phyloP scores from a whole-genome alignment of 345 rosid genomes.

The Mallotus nudiflorus region DNA sequence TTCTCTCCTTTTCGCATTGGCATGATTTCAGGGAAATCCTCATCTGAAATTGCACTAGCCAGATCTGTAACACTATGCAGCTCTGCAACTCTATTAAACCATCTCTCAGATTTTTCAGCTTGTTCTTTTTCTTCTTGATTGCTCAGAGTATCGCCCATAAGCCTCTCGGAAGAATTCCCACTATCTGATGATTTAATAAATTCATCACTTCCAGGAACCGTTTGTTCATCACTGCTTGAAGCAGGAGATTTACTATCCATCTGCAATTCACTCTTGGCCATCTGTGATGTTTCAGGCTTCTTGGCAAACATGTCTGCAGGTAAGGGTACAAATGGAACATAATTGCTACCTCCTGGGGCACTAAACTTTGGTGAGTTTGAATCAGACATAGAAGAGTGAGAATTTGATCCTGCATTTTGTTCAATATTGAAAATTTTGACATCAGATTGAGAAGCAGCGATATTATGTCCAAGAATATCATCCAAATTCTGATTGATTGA shows the following conservation, averaged over 20 bases:
- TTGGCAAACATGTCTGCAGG: slow-evolving; percentile 76
- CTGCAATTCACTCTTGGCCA: slow-evolving; percentile 28
- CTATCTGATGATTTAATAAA: slow-evolving; percentile 14
- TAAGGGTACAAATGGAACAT: slow-evolving; percentile 75
- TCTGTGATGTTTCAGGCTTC: slow-evolving; percentile 40
- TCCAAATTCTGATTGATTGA: slow-evolving; percentile 37
- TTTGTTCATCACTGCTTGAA: slow-evolving; percentile 23
- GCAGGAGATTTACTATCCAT: slow-evolving; percentile 18
- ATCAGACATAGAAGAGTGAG: slow-evolving; percentile 17
- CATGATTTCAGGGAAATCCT: slow-evolving; percentile 29
- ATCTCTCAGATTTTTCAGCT: slow-evolving; percentile 48
- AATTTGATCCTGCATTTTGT: slow-evolving; percentile 4
- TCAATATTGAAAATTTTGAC: slow-evolving; percentile 14
- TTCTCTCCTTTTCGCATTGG: slow-evolving; percentile 31
- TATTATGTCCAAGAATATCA: slow-evolving; percentile 46
- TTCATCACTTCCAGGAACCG: slow-evolving; percentile 13
- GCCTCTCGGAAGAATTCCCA: slow-evolving; percentile 21
- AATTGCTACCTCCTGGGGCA: slow-evolving; percentile 38
- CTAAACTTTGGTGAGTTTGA: slow-evolving; percentile 32
- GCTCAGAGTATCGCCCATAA: slow-evolving; percentile 20
- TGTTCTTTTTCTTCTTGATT: slow-evolving; percentile 39
- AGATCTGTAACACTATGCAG: slow-evolving; percentile 30
- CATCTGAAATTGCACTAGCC: slow-evolving; percentile 24
- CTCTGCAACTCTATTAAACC: slow-evolving; percentile 37
- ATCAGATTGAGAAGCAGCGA: slow-evolving; percentile 30